Conservation (phyloP, 2,329 filamentous ascomycete species). For the Ilyonectria robusta region DNA sequence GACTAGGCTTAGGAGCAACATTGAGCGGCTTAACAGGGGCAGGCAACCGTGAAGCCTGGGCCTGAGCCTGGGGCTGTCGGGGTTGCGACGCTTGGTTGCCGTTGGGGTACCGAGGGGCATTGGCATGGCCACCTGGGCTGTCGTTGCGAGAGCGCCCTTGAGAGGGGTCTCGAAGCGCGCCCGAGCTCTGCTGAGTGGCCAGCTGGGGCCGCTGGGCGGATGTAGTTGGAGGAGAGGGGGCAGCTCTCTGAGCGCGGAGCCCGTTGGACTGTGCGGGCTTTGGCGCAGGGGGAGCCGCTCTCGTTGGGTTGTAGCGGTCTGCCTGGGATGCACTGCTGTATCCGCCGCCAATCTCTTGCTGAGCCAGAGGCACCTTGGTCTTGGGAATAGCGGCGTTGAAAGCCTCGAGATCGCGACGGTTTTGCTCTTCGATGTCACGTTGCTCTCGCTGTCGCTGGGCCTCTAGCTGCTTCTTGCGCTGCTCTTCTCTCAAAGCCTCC, state of each 20-base stretch:
- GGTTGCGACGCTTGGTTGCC: conserved; percentile 65
- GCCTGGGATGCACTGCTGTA: conserved; percentile 58
- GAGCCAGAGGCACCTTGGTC: conserved; percentile 82
- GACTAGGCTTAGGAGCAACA: conserved; percentile 76
- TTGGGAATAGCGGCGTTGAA: conserved; percentile 94
- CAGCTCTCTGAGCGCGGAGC: conserved; percentile 82
- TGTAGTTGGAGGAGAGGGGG: conserved; percentile 74
- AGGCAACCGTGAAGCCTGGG: conserved; percentile 65
- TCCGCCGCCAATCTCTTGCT: conserved; percentile 88
- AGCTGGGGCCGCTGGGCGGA: conserved; percentile 62
- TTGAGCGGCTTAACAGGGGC: conserved; percentile 84
- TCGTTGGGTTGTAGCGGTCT: conserved; percentile 88
- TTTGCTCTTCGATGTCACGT: conserved; percentile 74
- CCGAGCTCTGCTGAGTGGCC: conserved; percentile 65
- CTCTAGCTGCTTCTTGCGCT: conserved; percentile 74
- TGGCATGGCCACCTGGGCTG: conserved; percentile 60
- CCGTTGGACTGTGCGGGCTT: conserved; percentile 69
- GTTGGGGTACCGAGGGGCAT: conserved; percentile 72
- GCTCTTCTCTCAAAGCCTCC: conserved; percentile 67
- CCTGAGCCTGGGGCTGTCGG: conserved; percentile 62
- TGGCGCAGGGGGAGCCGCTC: conserved; percentile 87
- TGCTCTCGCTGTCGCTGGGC: conserved; percentile 65
- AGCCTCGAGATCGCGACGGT: conserved; percentile 82
- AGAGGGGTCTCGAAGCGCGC: conserved; percentile 59
- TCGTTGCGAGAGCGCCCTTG: conserved; percentile 64